A percentile compares a stretch with the other conserved stretches of the same genome.
Conservation (phyloP, 1,139 yeast species). For the Yamadazyma aaseri region DNA sequence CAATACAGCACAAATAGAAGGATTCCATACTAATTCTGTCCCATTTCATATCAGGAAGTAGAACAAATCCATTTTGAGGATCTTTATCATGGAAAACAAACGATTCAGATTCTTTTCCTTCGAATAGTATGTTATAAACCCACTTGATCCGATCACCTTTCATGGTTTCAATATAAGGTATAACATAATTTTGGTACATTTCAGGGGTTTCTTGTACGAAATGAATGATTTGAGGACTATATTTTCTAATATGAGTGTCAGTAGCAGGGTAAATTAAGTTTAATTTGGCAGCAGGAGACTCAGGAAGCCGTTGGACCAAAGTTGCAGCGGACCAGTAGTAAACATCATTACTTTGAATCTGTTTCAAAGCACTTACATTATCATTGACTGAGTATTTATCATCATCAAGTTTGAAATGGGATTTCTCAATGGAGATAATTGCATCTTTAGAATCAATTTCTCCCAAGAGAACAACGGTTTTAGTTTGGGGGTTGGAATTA, state of each 20-base stretch:
- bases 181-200: constrained; percentile 57
- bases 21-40: constrained; percentile 70
- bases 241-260: constrained; percentile 77
- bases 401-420: constrained; percentile 49
- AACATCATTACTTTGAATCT: constrained; percentile 71
- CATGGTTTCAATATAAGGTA: constrained; percentile 77
- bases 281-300: constrained; percentile 64
- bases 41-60: constrained; percentile 91
- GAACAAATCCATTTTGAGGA: constrained; percentile 52
- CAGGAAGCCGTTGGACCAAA: constrained; percentile 44
- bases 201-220: constrained; percentile 80
- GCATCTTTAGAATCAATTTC: constrained; percentile 58
- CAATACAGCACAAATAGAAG: constrained; percentile 77
- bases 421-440: constrained; percentile 71
- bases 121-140: constrained; percentile 81
- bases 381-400: constrained; percentile 17
- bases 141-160: constrained; percentile 78
- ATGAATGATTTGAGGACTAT: constrained; percentile 54
- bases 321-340: constrained; percentile 76
- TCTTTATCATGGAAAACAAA: constrained; percentile 65
- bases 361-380: constrained; percentile 32
- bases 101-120: constrained; percentile 84
- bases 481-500: constrained; percentile 61
- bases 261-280: constrained; percentile 90
- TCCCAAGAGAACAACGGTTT: constrained; percentile 66